phyloP scores from a whole-genome alignment of 2,329 filamentous ascomycete genomes.

The Botrytis fragariae region DNA sequence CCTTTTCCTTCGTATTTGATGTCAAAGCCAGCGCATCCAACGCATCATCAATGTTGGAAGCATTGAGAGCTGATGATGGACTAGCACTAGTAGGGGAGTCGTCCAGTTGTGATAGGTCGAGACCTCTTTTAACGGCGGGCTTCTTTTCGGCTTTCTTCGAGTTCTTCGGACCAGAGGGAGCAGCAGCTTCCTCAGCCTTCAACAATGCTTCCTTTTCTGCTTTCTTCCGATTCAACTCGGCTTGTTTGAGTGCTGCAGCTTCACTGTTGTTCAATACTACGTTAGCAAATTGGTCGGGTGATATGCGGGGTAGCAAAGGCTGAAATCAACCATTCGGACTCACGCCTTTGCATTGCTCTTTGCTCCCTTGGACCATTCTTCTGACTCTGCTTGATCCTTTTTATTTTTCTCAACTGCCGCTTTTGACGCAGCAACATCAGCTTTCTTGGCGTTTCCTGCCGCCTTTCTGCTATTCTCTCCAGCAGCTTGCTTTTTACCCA shows the following conservation, averaged over 20 bases:
- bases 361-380: slow-evolving; percentile 79
- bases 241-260: slow-evolving; percentile 78
- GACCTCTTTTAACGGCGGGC: slow-evolving; percentile 54
- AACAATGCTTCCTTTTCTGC: slow-evolving; percentile 83
- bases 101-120: slow-evolving; percentile 76
- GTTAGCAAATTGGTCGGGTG: slow-evolving; percentile 19
- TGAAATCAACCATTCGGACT: slow-evolving; percentile 39
- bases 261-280: slow-evolving; percentile 55
- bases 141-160: slow-evolving; percentile 67
- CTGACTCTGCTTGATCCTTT: slow-evolving; percentile 64
- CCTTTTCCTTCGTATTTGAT: slow-evolving; percentile 57
- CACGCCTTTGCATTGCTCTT: slow-evolving; percentile 89
- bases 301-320: slow-evolving; percentile 18
- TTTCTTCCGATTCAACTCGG: slow-evolving; percentile 81
- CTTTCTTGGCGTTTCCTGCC: slow-evolving; percentile 87
- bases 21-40: slow-evolving; percentile 78
- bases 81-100: slow-evolving; percentile 41
- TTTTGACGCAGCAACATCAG: slow-evolving; percentile 80
- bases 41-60: slow-evolving; percentile 88
- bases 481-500: slow-evolving; percentile 69
- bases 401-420: slow-evolving; percentile 67
- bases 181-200: slow-evolving; percentile 72
- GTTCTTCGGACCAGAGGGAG: slow-evolving; percentile 52
- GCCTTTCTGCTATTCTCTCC: slow-evolving; percentile 85
- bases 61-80: slow-evolving; percentile 62